Percentiles rank a stretch among this genome's conserved stretches.
phyloP scores from a whole-genome alignment of 208 protist genomes.

The Baffinella frigidus region DNA sequence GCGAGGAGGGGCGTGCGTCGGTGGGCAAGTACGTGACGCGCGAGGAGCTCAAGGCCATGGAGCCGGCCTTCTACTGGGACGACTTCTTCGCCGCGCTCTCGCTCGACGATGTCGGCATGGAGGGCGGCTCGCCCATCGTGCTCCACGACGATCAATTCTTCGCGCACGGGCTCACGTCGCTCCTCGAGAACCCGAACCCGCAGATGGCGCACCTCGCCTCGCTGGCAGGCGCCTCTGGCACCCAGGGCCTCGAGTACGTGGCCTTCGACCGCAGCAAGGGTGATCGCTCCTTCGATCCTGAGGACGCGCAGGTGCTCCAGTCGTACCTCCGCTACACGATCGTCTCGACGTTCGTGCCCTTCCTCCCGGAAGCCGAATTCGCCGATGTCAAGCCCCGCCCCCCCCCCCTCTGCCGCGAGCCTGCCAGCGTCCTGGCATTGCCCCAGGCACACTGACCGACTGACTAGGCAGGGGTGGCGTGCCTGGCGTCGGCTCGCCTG shows the following conservation, averaged over 20 bases:
- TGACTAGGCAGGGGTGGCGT: too few relatives aligned
- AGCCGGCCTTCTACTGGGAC: not conserved
- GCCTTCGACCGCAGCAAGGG: not conserved
- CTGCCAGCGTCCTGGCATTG: too few relatives aligned
- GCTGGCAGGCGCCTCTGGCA: not conserved
- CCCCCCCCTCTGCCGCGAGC: too few relatives aligned
- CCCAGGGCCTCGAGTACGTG: not conserved
- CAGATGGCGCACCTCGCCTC: not conserved
- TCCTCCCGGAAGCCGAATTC: not conserved
- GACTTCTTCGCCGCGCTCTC: not conserved
- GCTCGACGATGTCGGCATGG: not conserved
- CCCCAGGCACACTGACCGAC: too few relatives aligned
- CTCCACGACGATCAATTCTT: conserved; percentile 19
- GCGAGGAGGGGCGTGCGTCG: not conserved
- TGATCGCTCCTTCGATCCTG: not conserved
- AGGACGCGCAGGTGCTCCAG: not conserved
- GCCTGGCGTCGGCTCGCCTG: too few relatives aligned
- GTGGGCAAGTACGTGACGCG: conserved; percentile 1
- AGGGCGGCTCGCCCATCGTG: not conserved
- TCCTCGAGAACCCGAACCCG: conserved; percentile 31
- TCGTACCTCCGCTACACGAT: conserved; percentile 13
- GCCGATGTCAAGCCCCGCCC: not conserved
- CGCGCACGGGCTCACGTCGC: not conserved
- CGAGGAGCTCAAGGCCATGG: conserved; percentile 33
- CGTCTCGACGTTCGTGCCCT: not conserved